Evolutionary conservation across 1,139 yeast species (phyloP).

Genomic region (Pneumocystis jirovecii): DNA sequence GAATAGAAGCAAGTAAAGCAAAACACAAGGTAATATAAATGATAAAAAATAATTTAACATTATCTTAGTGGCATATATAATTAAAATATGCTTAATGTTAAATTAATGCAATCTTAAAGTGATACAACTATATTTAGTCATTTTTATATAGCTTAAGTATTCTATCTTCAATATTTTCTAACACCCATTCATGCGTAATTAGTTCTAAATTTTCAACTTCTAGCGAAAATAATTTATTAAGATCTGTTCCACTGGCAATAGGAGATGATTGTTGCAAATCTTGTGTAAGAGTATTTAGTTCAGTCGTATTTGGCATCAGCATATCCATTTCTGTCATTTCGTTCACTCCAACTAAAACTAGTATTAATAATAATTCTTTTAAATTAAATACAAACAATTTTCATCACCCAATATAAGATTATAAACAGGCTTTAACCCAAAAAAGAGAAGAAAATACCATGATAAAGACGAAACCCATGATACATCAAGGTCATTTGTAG

Average conservation of each 20-base stretch:
- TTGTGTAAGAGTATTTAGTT: conserved; percentile 13
- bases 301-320: conserved; percentile 18
- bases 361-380: not conserved
- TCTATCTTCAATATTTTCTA: conserved; percentile 53
- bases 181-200: conserved; percentile 40
- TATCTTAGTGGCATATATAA: not conserved
- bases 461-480: conserved; percentile 91
- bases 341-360: conserved; percentile 7
- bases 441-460: conserved; percentile 87
- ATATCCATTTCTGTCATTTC: conserved; percentile 12
- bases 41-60: not conserved
- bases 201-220: conserved; percentile 71
- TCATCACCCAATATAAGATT: conserved; percentile 51
- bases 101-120: not conserved
- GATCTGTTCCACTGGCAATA: conserved; percentile 35
- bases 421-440: conserved; percentile 74
- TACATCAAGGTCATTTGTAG: conserved; percentile 71
- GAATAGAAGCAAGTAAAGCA: not conserved
- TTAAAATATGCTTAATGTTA: not conserved
- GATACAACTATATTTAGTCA: not conserved
- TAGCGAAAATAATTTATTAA: conserved; percentile 42
- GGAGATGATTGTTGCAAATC: conserved; percentile 13
- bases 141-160: conserved; percentile 28
- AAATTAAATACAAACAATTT: conserved; percentile 17
- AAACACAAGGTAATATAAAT: not conserved